Evolutionary conservation across 2,329 filamentous ascomycete species (phyloP).

Genomic region (Colletotrichum abscissum): DNA sequence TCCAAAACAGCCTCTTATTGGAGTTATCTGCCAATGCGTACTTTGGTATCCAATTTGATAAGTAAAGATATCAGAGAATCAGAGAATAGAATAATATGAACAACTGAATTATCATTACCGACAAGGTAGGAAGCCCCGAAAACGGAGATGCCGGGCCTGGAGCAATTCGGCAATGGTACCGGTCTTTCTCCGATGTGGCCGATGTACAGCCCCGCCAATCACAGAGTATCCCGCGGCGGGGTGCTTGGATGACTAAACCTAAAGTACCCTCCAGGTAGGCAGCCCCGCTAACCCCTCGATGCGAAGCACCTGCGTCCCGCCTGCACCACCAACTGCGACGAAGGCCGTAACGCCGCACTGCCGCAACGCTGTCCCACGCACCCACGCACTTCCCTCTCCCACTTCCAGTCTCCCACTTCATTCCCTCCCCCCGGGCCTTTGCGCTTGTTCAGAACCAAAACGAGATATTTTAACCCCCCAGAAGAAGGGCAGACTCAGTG

Average conservation of each 20-base stretch:
- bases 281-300: constrained; percentile 32
- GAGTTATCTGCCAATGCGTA: not conserved
- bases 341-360: not conserved
- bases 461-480: constrained; percentile 19
- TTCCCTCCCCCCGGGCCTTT: no score
- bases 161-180: constrained; percentile 8
- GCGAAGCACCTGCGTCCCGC: not conserved
- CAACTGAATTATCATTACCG: not conserved
- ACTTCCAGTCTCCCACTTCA: not conserved
- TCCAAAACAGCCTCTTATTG: not conserved
- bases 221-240: not conserved
- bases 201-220: constrained; percentile 11
- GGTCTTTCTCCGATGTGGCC: constrained; percentile 17
- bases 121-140: constrained; percentile 1
- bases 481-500: constrained; percentile 5
- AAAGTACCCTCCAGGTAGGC: no score
- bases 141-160: constrained; percentile 16
- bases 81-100: not conserved
- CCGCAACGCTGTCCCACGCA: not conserved
- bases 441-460: not conserved
- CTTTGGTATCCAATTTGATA: not conserved
- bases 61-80: not conserved
- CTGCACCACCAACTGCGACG: not conserved
- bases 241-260: constrained; percentile 1
- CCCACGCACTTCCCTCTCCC: not conserved